Evolutionary conservation across 805 yeast species (phyloP), one percentile per base, ranked within the genome.

Genomic region (Candida morakotiae): DNA sequence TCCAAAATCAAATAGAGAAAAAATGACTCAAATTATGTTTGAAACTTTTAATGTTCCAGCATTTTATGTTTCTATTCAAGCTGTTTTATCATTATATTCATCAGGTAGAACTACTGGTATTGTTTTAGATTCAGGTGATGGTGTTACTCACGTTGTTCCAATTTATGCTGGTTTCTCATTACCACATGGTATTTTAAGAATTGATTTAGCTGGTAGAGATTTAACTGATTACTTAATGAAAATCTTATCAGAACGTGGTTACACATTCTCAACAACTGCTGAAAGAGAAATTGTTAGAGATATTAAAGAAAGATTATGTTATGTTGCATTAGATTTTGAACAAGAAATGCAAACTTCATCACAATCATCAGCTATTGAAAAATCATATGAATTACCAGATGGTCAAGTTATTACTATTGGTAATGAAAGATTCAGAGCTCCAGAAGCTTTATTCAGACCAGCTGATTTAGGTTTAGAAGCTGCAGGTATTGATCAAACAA

Each of bases 61-160:
- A 45, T 89, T 93, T 78, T 93, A 93, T 83, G 97, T 93, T 55
- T 83, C 95, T 58, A 91, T 93, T 67, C 98, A 91, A 77, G 98
- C 98, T 59, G 97, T 91, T 45, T 81, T 93, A 66, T 93, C 98
- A 42, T 79, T 93, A 65, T 93, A 93, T 79, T 88, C 98, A 41
- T 89, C 98, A 51, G 98, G 98, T 79, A 91, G 98, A 85, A 94
- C 98, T 60, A 93, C 98, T 53, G 98, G 98, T 87, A 89, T 91
- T 62, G 98, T 93, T 52, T 81, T 93, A 69, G 98, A 91, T 78
- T 89, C 97, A 51, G 98, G 98, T 83, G 98, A 91, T 68, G 98
- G 98, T 87, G 98, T 93, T 60, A 89, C 98, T 62, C 98, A 91
- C 94, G 96, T 91, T 73, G 98, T 93, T 52, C 98, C 98, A 73